phyloP scores from a whole-genome alignment of 2,329 filamentous ascomycete species.

The Xylaria sp. region DNA sequence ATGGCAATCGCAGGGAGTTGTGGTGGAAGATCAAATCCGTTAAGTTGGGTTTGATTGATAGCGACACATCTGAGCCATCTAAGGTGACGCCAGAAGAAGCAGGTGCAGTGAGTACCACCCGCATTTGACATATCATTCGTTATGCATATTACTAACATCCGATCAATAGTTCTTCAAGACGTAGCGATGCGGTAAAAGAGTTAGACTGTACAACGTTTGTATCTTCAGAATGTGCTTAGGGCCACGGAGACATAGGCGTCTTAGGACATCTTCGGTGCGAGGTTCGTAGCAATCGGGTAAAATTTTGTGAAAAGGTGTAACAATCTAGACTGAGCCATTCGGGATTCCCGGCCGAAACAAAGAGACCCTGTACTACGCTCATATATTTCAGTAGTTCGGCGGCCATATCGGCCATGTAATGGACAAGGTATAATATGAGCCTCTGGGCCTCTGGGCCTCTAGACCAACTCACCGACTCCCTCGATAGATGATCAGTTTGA shows the following conservation, averaged over 20 bases:
- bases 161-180: slow-evolving; percentile 35
- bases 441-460: too few relatives aligned
- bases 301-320: neutral
- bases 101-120: slow-evolving; percentile 55
- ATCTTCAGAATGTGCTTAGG: neutral
- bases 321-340: neutral
- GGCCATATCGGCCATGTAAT: neutral
- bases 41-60: slow-evolving; percentile 75
- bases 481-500: neutral
- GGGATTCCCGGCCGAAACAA: too few relatives aligned
- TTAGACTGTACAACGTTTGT: slow-evolving; percentile 9
- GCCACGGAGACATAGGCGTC: neutral
- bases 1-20: slow-evolving; percentile 79
- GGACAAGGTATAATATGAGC: neutral
- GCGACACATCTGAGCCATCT: slow-evolving; percentile 65
- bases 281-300: neutral
- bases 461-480: neutral
- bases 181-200: slow-evolving; percentile 6
- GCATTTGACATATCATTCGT: neutral
- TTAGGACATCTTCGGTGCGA: neutral
- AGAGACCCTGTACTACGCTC: neutral
- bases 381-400: too few relatives aligned
- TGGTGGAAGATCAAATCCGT: slow-evolving; percentile 76
- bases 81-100: slow-evolving; percentile 73
- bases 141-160: slow-evolving; percentile 23